Percentiles rank a stretch among this genome's conserved stretches.
Evolutionary conservation across 768 basidiomycete species (phyloP).

Genomic region (Tricholomella constricta): DNA sequence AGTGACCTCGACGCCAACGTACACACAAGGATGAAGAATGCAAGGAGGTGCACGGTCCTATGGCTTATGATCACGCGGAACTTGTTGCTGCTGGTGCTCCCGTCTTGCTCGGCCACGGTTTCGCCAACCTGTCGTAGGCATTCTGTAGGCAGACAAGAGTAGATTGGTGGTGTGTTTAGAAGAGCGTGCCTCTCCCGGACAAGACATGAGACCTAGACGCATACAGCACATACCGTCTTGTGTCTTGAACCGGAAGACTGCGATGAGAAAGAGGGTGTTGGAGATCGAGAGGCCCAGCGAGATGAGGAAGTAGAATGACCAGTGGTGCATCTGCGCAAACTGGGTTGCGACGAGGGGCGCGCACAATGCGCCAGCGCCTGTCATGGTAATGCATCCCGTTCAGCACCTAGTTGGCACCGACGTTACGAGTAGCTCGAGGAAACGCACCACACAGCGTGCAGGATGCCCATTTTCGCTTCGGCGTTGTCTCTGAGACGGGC

Average conservation of each 20-base stretch:
- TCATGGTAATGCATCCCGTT: too few relatives aligned
- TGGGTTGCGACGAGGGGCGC: constrained; percentile 82
- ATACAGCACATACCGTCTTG: constrained; percentile 62
- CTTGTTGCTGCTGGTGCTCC: constrained; percentile 13
- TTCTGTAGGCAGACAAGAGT: constrained; percentile 36
- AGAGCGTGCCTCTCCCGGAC: not conserved
- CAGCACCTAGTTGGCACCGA: constrained; percentile 42
- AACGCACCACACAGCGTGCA: constrained; percentile 71
- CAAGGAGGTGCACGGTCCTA: constrained; percentile 60
- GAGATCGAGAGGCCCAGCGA: constrained; percentile 67
- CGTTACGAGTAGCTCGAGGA: too few relatives aligned
- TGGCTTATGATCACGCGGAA: constrained; percentile 53
- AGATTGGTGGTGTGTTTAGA: too few relatives aligned
- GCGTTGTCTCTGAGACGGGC: constrained; percentile 57
- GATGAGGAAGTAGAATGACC: constrained; percentile 79
- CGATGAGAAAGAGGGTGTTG: constrained; percentile 53
- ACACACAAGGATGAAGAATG: constrained; percentile 65
- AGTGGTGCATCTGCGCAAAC: constrained; percentile 62
- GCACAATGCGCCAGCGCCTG: constrained; percentile 66
- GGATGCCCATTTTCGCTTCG: constrained; percentile 66
- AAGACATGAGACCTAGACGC: too few relatives aligned
- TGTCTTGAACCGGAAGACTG: constrained; percentile 64
- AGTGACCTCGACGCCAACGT: constrained; percentile 71
- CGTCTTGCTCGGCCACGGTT: constrained; percentile 32
- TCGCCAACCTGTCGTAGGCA: constrained; percentile 53